A percentile compares a stretch with the other conserved stretches of the same genome.
Evolutionary conservation across 371 early-diverging fungal genomes (phyloP).

Genomic region (Mucor plumbeus): DNA sequence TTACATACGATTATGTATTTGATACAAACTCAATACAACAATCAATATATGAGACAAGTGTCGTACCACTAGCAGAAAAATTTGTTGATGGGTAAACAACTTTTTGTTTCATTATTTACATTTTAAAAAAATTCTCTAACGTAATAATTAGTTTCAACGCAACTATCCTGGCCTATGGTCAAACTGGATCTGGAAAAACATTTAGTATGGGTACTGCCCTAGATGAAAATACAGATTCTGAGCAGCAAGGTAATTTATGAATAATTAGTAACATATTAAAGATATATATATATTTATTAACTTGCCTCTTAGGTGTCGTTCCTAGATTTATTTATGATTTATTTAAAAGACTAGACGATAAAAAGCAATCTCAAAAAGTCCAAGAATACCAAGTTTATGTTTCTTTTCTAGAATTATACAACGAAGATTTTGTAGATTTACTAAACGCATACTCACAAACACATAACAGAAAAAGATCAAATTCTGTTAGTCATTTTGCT

Average conservation of each 20-base stretch:
- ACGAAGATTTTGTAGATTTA: constrained; percentile 93
- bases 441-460: constrained; percentile 54
- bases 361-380: constrained; percentile 31
- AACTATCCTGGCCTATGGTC: constrained; percentile 95
- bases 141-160: constrained; percentile 68
- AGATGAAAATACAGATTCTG: constrained; percentile 42
- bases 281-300: no score
- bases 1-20: constrained; percentile 89
- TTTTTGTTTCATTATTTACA: neutral
- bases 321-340: constrained; percentile 83
- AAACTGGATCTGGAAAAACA: constrained; percentile 56
- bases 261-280: no score
- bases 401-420: constrained; percentile 96
- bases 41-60: constrained; percentile 70
- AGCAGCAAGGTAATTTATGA: constrained; percentile 30
- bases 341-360: constrained; percentile 48
- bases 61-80: constrained; percentile 77
- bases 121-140: constrained; percentile 11
- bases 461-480: constrained; percentile 16
- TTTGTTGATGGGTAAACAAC: constrained; percentile 85
- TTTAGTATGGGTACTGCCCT: constrained; percentile 68
- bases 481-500: constrained; percentile 6
- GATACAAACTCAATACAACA: constrained; percentile 71
- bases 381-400: constrained; percentile 67
- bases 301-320: constrained; percentile 70